These are phyloP conservation scores for Graphiopsis chlorocephala DNA, from an alignment of 2,329 filamentous ascomycete genomes.

Conservation along the genomic window DNA sequence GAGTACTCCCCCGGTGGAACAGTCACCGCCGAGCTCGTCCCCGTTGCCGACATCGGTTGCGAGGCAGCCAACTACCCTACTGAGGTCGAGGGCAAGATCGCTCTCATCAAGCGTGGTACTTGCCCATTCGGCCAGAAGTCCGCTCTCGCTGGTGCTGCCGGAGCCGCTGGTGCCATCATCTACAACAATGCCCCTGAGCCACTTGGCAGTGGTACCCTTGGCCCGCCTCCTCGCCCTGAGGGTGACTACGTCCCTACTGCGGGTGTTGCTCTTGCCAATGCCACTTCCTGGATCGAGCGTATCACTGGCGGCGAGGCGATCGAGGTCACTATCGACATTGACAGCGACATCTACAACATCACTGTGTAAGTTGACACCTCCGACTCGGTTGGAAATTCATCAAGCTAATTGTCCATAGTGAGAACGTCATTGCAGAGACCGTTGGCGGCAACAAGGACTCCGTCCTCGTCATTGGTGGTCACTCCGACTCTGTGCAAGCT, in stretches of 20 bases:
- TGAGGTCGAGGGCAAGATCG: conserved; percentile 61
- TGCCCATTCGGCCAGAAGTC: conserved; percentile 74
- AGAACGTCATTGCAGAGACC: conserved; percentile 61
- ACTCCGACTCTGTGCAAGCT: conserved; percentile 59
- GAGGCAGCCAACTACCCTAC: conserved; percentile 61
- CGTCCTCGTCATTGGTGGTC: conserved; percentile 57
- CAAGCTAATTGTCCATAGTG: conserved; percentile 25
- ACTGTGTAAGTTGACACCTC: conserved; percentile 31
- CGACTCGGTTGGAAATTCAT: neutral
- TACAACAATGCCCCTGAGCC: conserved; percentile 67
- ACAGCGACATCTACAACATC: conserved; percentile 46
- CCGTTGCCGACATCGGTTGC: conserved; percentile 63
- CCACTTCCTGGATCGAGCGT: conserved; percentile 53
- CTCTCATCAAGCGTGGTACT: conserved; percentile 65
- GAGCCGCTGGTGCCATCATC: conserved; percentile 68
- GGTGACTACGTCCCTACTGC: conserved; percentile 64
- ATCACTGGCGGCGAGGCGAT: conserved; percentile 47
- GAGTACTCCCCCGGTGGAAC: conserved; percentile 63
- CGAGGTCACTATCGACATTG: conserved; percentile 41
- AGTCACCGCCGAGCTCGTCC: conserved; percentile 55
- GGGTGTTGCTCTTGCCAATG: conserved; percentile 61
- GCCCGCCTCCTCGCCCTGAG: conserved; percentile 53
- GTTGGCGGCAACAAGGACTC: conserved; percentile 58
- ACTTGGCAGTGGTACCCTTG: conserved; percentile 59
- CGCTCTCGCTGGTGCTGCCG: conserved; percentile 63